These are phyloP conservation scores for Phlebiopsis gigantea DNA, from an alignment of 768 basidiomycete species.

Conservation along the genomic window DNA sequence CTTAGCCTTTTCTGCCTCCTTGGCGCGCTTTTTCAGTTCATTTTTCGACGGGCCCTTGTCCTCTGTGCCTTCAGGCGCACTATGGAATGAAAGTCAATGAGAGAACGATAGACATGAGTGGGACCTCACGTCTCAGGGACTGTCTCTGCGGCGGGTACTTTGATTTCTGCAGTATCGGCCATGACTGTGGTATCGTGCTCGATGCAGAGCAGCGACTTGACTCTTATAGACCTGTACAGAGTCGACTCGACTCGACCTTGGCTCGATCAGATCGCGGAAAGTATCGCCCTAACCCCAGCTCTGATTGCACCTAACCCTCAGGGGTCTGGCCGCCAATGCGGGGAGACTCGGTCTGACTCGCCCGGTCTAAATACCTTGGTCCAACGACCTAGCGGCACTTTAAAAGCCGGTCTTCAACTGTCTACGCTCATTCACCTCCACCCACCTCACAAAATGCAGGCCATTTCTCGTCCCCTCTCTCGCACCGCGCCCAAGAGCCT, in stretches of 20 bases:
- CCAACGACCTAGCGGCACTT: constrained; percentile 3
- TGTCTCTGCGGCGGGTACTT: background rate
- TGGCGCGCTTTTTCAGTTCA: constrained; percentile 87
- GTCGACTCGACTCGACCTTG: background rate
- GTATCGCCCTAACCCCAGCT: background rate
- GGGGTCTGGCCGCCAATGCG: background rate
- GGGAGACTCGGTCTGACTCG: constrained; percentile 7
- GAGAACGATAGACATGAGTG: background rate
- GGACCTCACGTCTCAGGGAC: background rate
- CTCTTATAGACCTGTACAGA: background rate
- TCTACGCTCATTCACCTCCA: constrained; percentile 20
- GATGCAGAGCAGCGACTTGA: background rate
- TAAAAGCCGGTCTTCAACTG: constrained; percentile 8
- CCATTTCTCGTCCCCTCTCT: constrained; percentile 36
- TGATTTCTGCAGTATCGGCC: constrained; percentile 18
- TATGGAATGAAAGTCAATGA: background rate
- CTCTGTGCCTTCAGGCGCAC: constrained; percentile 18
- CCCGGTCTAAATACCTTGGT: constrained; percentile 6
- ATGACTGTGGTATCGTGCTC: constrained; percentile 8
- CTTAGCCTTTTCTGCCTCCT: constrained; percentile 85
- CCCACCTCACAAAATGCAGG: constrained; percentile 31
- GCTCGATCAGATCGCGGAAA: constrained; percentile 4
- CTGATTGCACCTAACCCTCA: constrained; percentile 4
- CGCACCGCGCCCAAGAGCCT: constrained; percentile 44
- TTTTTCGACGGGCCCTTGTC: constrained; percentile 68